phyloP scores from a whole-genome alignment of 345 rosid genomes.

The Sonneratia alba region DNA sequence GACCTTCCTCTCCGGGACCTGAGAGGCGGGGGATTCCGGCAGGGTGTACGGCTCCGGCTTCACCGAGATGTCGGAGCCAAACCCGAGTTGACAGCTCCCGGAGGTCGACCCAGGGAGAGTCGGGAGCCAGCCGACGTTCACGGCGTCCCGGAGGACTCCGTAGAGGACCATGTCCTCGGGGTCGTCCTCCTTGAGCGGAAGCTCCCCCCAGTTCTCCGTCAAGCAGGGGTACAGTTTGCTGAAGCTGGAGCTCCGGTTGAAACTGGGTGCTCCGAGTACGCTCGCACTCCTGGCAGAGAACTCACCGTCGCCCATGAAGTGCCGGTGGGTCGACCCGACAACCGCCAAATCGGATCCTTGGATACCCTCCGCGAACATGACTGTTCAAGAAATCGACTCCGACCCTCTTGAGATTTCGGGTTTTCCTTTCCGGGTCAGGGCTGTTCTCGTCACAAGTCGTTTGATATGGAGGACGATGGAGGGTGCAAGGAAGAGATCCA shows the following conservation, averaged over 20 bases:
- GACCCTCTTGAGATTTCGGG: not conserved
- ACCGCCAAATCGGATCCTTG: conserved; percentile 37
- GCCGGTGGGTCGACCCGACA: conserved; percentile 25
- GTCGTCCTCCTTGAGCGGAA: conserved; percentile 71
- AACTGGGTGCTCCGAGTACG: conserved; percentile 25
- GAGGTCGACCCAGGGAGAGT: conserved; percentile 17
- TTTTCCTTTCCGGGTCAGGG: not conserved
- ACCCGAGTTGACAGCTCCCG: not conserved
- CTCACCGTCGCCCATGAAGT: conserved; percentile 1
- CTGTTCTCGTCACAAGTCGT: too few species aligned
- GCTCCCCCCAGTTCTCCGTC: conserved; percentile 85
- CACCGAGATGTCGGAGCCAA: conserved; percentile 19
- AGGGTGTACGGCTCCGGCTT: conserved; percentile 26
- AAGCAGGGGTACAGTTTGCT: conserved; percentile 64
- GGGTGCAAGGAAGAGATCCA: too few species aligned
- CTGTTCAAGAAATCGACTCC: not conserved
- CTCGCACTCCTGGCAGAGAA: not conserved
- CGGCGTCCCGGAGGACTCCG: conserved; percentile 62
- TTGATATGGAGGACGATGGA: not conserved
- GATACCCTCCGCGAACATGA: conserved; percentile 32
- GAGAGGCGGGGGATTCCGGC: conserved; percentile 2
- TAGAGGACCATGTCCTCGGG: conserved; percentile 83
- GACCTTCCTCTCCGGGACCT: conserved; percentile 2
- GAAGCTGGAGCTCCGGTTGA: conserved; percentile 57
- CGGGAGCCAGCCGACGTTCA: conserved; percentile 74